Evolutionary conservation across 176 grass and related monocot species (phyloP), one percentile per base, ranked within the genome.

Genomic region (Rhynchospora breviuscula): DNA sequence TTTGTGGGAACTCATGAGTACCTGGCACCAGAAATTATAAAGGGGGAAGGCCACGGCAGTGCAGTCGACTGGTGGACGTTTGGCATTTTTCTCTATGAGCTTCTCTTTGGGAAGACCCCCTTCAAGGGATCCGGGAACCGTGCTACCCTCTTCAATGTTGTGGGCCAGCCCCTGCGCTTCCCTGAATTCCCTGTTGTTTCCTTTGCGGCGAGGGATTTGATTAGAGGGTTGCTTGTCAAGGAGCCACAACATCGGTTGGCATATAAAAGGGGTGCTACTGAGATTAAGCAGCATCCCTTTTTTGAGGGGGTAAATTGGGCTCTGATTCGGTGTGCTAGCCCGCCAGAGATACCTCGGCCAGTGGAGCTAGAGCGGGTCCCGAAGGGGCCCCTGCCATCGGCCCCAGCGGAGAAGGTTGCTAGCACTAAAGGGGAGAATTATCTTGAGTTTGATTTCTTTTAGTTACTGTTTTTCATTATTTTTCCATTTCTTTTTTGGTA

Each of bases 21-120:
- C 83, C 86, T 97, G 80, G 94, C 94, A 17, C 94, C 94, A 5
- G 94, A 97, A 77, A 97, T 97, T 75, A 91, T 97, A 87, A 94
- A 97, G 79, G 94, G 92, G 8, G 94, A 97, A 71, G 94, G 94
- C 13, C 94, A 97, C 4, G 94, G 94, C 1, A 94, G 94, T n/a
- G 94, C 92, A 7, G 94, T 97, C 51, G 94, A 97, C 54, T 97
- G 94, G 94, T 97, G 94, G 94, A 97, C 92, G 7, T 94, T 94
- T 51, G 94, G 94, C 58, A 92, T 97, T 59, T 94, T 97, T 85
- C 75, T 97, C 75, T 91, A 97, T 14, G 94, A 94, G 87, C 94
- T 97, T 63, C 86, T 97, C 25, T 97, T 94, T n/a, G 94, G 92
- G 3, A 97, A 92, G 83, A 94, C 94, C 21, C 94, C 94, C 44